phyloP scores from a whole-genome alignment of 768 basidiomycete genomes.

The Phallus indusiatus region DNA sequence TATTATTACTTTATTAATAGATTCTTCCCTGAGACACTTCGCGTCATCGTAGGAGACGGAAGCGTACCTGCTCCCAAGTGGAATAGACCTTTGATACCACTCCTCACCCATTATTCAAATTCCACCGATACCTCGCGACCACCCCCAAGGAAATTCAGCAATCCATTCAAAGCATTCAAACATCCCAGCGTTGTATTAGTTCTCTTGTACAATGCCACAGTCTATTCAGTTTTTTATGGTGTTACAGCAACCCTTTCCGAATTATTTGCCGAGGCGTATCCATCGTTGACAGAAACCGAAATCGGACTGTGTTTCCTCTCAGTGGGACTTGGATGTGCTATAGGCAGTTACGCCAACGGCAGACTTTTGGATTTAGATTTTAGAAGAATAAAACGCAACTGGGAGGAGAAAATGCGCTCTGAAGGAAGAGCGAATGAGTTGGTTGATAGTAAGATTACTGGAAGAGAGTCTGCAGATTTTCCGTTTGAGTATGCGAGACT shows the following conservation, averaged over 20 bases:
- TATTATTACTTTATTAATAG: conserved; percentile 14
- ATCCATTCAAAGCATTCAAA: conserved; percentile 47
- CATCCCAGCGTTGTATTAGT: conserved; percentile 48
- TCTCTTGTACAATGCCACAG: conserved; percentile 42
- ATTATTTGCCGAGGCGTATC: conserved; percentile 49
- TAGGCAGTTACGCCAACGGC: conserved; percentile 53
- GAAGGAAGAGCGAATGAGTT: conserved; percentile 10
- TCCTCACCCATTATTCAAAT: conserved; percentile 12
- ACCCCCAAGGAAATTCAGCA: conserved; percentile 31
- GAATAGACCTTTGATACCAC: conserved; percentile 25
- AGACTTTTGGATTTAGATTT: conserved; percentile 62
- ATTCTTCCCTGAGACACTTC: conserved; percentile 38
- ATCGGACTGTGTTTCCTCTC: conserved; percentile 74
- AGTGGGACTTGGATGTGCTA: conserved; percentile 60
- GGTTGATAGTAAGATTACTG: neutral
- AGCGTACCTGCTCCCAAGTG: conserved; percentile 23
- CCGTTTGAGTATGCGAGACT: conserved; percentile 22
- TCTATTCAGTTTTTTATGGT: conserved; percentile 50
- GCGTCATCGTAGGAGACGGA: conserved; percentile 35
- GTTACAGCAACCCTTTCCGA: conserved; percentile 54
- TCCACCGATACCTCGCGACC: conserved; percentile 16
- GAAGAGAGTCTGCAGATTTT: conserved; percentile 9
- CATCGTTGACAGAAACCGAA: conserved; percentile 47
- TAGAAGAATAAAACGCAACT: conserved; percentile 15
- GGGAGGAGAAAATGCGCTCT: conserved; percentile 3